A percentile compares a stretch with the other conserved stretches of the same genome.
These are phyloP conservation scores for Leishmania arabica DNA, from an alignment of 208 protist genomes.

Conservation along the genomic window DNA sequence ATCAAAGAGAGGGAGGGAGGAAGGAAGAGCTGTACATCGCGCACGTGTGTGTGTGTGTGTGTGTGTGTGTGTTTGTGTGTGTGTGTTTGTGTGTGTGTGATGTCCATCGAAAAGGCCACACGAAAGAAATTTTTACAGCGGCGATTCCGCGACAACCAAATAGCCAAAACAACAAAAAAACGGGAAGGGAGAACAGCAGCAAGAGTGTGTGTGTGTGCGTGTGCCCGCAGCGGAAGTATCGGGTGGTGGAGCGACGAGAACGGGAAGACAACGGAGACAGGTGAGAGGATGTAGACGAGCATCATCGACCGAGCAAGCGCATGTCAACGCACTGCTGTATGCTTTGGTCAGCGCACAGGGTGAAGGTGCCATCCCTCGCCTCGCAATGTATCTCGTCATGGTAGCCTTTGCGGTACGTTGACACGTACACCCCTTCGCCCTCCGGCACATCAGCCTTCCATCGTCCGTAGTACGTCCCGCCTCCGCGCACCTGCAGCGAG, in stretches of 20 bases:
- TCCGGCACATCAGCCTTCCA: conserved; percentile 66
- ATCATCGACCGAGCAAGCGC: conserved; percentile 17
- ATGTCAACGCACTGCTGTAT: conserved; percentile 26
- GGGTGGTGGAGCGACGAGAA: background rate
- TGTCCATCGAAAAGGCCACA: background rate
- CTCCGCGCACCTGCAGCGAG: conserved; percentile 35
- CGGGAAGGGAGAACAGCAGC: background rate
- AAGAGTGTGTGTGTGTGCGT: too few species aligned
- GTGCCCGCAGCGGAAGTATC: background rate
- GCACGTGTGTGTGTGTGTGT: too few species aligned
- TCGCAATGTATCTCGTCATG: conserved; percentile 28
- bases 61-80: background rate
- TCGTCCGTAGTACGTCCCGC: conserved; percentile 45
- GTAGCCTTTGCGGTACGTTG: conserved; percentile 8
- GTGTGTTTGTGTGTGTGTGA: background rate
- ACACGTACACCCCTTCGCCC: conserved; percentile 45
- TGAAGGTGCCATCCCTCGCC: conserved; percentile 23
- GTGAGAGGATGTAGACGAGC: background rate
- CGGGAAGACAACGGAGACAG: background rate
- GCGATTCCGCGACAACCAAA: background rate
- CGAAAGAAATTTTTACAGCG: background rate
- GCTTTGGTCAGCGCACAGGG: conserved; percentile 11
- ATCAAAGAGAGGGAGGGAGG: background rate
- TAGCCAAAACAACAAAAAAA: too few species aligned
- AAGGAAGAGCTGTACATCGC: conserved; percentile 4